These are phyloP conservation scores for Xylaria sp. DNA, from an alignment of 2,329 filamentous ascomycete genomes.

Conservation along the genomic window DNA sequence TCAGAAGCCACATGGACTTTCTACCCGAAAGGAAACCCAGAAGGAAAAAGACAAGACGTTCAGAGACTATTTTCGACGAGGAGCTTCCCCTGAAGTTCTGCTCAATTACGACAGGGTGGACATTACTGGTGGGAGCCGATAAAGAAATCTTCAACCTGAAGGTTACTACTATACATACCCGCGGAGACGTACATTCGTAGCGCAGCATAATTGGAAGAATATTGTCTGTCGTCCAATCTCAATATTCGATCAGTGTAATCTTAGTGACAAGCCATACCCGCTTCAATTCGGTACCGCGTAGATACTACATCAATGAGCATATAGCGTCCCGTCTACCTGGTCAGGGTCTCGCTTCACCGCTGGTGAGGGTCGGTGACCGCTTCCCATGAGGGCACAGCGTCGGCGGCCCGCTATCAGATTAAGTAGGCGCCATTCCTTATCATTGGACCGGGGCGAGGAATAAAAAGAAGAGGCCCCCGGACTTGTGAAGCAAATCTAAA, in stretches of 20 bases:
- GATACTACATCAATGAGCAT: not conserved
- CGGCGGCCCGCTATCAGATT: too few relatives aligned
- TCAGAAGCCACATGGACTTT: not conserved
- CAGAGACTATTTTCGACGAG: not conserved
- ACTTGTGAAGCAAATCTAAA: too few relatives aligned
- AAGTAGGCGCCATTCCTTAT: too few relatives aligned
- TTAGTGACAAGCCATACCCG: not conserved
- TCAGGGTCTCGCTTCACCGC: too few relatives aligned
- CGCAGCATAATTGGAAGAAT: not conserved
- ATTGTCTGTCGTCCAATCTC: not conserved
- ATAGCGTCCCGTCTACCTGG: too few relatives aligned
- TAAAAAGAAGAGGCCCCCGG: too few relatives aligned
- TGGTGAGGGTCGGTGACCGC: not conserved
- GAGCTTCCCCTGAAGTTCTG: not conserved
- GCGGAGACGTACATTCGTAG: not conserved
- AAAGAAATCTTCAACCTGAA: not conserved
- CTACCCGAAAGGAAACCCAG: not conserved
- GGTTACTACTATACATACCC: not conserved
- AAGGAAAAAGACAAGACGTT: not conserved
- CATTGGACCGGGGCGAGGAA: too few relatives aligned
- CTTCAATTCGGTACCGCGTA: not conserved
- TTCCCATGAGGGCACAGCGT: too few relatives aligned
- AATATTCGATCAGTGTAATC: not conserved
- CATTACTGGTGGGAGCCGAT: not conserved
- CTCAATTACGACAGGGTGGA: not conserved